Conservation (phyloP, 2,329 filamentous ascomycete species). For the Penicillium psychrosexuale region DNA sequence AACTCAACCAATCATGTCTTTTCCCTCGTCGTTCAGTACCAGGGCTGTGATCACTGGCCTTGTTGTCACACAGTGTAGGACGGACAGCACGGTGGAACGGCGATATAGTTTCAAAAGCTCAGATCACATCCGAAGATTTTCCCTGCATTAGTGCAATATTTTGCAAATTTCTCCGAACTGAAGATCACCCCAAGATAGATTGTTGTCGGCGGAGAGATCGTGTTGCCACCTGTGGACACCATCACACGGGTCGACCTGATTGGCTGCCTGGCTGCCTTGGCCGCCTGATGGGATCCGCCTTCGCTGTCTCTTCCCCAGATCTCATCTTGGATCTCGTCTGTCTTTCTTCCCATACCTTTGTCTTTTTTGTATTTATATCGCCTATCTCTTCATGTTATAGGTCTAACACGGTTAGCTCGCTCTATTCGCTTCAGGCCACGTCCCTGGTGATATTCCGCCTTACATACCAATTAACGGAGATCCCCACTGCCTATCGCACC, state of each 20-base stretch:
- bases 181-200: background rate
- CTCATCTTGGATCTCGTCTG: background rate
- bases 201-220: background rate
- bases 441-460: conserved; percentile 17
- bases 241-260: conserved; percentile 3
- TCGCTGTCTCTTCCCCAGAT: conserved; percentile 5
- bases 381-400: background rate
- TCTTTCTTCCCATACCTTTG: background rate
- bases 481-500: conserved; percentile 15
- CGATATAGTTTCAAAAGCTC: background rate
- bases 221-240: conserved; percentile 1
- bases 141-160: background rate
- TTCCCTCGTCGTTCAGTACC: background rate
- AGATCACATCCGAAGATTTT: background rate
- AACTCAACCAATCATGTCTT: conserved; percentile 1
- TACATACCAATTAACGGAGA: conserved; percentile 17
- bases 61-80: conserved; percentile 3
- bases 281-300: conserved; percentile 4
- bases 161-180: background rate
- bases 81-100: background rate
- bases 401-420: background rate
- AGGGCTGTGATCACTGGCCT: background rate
- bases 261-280: conserved; percentile 10
- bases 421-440: background rate
- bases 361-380: background rate